Evolutionary conservation across 1,284 basidiomycete species (phyloP), one percentile per base, ranked within the genome.

Genomic region (Microbotryum scabiosae): DNA sequence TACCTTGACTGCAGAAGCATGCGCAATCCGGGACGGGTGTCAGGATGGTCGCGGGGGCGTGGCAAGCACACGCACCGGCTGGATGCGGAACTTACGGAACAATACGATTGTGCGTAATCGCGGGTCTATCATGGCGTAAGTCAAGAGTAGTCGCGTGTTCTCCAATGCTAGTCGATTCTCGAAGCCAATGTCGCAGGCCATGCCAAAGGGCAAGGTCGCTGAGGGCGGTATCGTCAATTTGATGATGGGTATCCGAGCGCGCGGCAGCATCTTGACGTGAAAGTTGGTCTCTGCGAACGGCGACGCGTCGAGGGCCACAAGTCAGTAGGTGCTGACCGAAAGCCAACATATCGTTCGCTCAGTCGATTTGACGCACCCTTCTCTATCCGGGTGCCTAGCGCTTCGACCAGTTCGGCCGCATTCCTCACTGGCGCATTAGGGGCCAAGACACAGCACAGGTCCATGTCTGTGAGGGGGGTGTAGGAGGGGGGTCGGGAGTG

Each of bases 121-220:
- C 44, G 88, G 91, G 76, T 98, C 94, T 70, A 97, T 85, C 81
- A 92, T 92, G 69, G 94, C 93, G 76, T 98, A 98, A 72, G 90
- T 97, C 81, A 96, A 87, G 62, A 98, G 80, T 64, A 98, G 78
- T 53, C 96, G 83, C 51, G 94, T 98, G 75, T 98, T 98, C 78
- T 98, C 94, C 62, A 98, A 81, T 21, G 94, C 94, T 51, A 98
- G 80, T 70, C 92, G 83, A 77, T 97, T 97, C 79, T 97, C 94
- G 69, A 98, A 97, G 30, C 94, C 94, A 70, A 98, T 98, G 76
- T 98, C 94, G 75, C 94, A 97, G 21, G 92, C 87, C 70, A 98
- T 79, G 50, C 79, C 79, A 53, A 86, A 84, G 3, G 90, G 92
- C 9, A 96, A 79, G 3, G 90, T 90, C 18, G 85, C 85, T 0